Conservation (phyloP, 768 basidiomycete species). For the Suillus hirtellus region DNA sequence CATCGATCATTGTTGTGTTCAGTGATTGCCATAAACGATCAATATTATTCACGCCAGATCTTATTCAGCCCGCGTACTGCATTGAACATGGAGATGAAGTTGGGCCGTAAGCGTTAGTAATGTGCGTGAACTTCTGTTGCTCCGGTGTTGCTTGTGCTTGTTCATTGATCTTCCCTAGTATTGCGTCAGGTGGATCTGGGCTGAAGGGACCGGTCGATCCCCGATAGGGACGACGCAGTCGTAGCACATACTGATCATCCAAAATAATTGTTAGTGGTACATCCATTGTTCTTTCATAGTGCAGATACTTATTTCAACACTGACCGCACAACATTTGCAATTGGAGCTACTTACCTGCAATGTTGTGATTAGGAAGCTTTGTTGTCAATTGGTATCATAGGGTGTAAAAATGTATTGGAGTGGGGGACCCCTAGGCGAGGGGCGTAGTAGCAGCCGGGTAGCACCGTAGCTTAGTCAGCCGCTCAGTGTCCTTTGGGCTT, state of each 20-base stretch:
- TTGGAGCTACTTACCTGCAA: not conserved
- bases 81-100: not conserved
- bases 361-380: not conserved
- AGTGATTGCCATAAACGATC: not conserved
- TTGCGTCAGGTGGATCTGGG: not conserved
- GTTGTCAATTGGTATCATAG: not conserved
- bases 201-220: not conserved
- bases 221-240: not conserved
- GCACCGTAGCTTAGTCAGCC: too few species aligned
- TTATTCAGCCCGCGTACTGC: conserved; percentile 2
- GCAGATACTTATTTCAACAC: not conserved
- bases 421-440: too few species aligned
- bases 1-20: not conserved
- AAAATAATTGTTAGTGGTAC: not conserved
- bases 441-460: too few species aligned
- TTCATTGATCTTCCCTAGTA: not conserved
- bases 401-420: too few species aligned
- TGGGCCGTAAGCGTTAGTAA: not conserved
- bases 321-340: not conserved
- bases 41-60: not conserved
- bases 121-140: not conserved
- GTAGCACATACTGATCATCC: not conserved
- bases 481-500: too few species aligned
- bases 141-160: not conserved
- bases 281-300: not conserved